Evolutionary conservation across 305 asterid genomes (phyloP).

Genomic region (Fraxinus latifolia): DNA sequence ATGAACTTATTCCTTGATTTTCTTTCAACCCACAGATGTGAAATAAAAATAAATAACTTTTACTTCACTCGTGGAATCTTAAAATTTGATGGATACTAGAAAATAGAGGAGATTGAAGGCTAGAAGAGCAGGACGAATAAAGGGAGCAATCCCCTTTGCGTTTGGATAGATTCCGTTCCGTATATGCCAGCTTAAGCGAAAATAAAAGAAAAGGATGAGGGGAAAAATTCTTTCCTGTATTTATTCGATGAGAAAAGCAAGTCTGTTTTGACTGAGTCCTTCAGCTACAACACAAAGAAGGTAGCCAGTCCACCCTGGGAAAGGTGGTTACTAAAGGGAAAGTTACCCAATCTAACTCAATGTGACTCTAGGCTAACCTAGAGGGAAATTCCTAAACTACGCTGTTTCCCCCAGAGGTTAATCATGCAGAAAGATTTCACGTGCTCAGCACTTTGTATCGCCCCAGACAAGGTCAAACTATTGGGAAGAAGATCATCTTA

Average conservation of each 20-base stretch:
- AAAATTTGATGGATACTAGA: background rate
- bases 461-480: background rate
- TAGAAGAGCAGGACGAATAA: background rate
- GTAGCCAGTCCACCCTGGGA: background rate
- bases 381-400: background rate
- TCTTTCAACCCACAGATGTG: background rate
- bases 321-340: background rate
- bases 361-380: background rate
- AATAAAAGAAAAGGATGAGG: background rate
- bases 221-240: background rate
- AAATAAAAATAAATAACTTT: background rate
- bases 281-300: background rate
- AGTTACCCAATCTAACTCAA: background rate
- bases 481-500: background rate
- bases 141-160: background rate
- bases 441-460: background rate
- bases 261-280: background rate
- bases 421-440: background rate
- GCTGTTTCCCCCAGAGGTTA: background rate
- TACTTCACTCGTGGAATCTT: background rate
- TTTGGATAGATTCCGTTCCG: background rate
- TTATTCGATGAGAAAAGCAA: background rate
- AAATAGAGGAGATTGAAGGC: background rate
- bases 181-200: background rate
- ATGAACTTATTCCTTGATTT: background rate